A percentile compares a stretch with the other conserved stretches of the same genome.
Conservation (phyloP, 1,139 yeast species). For the Suhomyces bokatorum region DNA sequence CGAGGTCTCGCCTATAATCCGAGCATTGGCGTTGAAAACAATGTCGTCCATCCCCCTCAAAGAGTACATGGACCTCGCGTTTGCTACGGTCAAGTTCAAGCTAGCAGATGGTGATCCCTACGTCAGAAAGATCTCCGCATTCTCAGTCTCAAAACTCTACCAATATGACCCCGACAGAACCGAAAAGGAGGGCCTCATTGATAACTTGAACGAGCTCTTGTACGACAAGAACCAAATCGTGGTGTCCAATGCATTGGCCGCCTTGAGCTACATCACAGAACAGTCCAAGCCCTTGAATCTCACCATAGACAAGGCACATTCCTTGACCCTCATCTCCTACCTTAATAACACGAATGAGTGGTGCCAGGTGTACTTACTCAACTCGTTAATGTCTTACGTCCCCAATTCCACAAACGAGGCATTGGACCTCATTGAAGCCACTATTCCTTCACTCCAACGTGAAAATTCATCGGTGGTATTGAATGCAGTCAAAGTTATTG, state of each 20-base stretch:
- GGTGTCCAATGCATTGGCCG: conserved; percentile 71
- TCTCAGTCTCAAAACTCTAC: conserved; percentile 68
- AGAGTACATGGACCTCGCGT: conserved; percentile 46
- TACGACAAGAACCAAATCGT: conserved; percentile 61
- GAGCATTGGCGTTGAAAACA: conserved; percentile 62
- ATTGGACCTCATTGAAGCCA: conserved; percentile 61
- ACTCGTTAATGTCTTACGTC: conserved; percentile 65
- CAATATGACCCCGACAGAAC: conserved; percentile 54
- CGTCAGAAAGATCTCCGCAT: conserved; percentile 70
- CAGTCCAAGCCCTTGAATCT: conserved; percentile 49
- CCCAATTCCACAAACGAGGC: conserved; percentile 74
- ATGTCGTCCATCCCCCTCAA: conserved; percentile 57
- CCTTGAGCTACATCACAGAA: conserved; percentile 67
- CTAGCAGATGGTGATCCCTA: conserved; percentile 57
- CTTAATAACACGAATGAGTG: conserved; percentile 71
- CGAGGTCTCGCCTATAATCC: conserved; percentile 34
- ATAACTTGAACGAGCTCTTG: conserved; percentile 57
- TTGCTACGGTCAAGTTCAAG: conserved; percentile 27
- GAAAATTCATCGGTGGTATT: conserved; percentile 81
- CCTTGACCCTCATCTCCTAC: conserved; percentile 49
- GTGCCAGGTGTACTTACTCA: conserved; percentile 73
- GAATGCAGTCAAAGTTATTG: conserved; percentile 69
- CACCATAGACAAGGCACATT: conserved; percentile 57
- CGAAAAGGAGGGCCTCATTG: conserved; percentile 48
- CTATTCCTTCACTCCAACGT: conserved; percentile 75